Evolutionary conservation across 139 green algal genomes (phyloP), one percentile per base, ranked within the genome.

Genomic region (Spirogloea muscicola): DNA sequence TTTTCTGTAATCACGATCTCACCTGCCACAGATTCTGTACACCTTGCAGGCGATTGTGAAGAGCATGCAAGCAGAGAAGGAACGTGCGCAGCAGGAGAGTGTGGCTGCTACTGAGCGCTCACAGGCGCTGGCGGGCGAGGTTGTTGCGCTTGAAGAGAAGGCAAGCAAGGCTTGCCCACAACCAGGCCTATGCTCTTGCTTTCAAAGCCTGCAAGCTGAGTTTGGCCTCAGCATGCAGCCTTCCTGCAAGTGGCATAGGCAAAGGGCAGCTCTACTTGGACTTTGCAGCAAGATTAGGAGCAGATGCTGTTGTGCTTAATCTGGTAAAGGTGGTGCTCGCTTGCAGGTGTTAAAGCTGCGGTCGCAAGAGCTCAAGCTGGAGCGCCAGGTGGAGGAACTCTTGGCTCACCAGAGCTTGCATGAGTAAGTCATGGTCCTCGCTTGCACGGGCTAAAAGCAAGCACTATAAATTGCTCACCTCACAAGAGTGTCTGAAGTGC

Each of bases 121-220:
- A 6, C 58, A 80, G 38, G 61, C 63, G 27, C 62, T 80, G 31
- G 61, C 72, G 4, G 41, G 13, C 3, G 72, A 80, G 33, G 72
- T 80, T 18, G 48, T 80, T n/a, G 64, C 51, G 0, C 61, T 80
- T 10, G 72, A 80, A 27, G 72, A 80, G 52, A 25, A 68, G 65
- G 72, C n/a, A n/a, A n/a, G n/a, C n/a, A n/a, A n/a, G n/a, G n/a
- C n/a, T n/a, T n/a, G n/a, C n/a, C n/a, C n/a, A n/a, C n/a, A n/a
- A n/a, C n/a, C n/a, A n/a, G n/a, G n/a, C n/a, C n/a, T n/a, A n/a
- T n/a, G n/a, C n/a, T n/a, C n/a, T n/a, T n/a, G n/a, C n/a, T n/a
- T n/a, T n/a, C n/a, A n/a, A n/a, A n/a, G n/a, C n/a, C n/a, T n/a
- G n/a, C n/a, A n/a, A n/a, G n/a, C n/a, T n/a, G n/a, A n/a, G n/a